phyloP scores from a whole-genome alignment of 805 yeast species.

The Saturnispora zaruensis region DNA sequence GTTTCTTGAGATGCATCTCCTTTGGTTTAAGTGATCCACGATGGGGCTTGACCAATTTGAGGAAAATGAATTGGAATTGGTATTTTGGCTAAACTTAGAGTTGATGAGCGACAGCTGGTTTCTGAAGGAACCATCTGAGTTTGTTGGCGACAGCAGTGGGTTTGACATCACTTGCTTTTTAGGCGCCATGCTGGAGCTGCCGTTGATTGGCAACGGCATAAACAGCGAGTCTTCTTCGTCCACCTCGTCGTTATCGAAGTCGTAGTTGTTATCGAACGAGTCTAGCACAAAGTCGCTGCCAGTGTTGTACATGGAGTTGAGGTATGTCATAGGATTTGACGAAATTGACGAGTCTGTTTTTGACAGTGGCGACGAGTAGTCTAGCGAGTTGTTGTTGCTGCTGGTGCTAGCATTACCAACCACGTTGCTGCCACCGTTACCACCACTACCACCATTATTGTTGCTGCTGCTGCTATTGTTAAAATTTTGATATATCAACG shows the following conservation, averaged over 20 bases:
- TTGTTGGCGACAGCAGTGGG: neutral
- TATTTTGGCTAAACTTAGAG: neutral
- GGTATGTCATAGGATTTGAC: neutral
- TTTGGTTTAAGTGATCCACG: neutral
- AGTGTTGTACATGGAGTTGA: neutral
- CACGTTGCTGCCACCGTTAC: no score
- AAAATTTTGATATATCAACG: neutral
- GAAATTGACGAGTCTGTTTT: neutral
- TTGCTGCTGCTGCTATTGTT: constrained; percentile 1
- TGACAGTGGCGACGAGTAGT: neutral
- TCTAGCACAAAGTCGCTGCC: neutral
- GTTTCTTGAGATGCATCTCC: neutral
- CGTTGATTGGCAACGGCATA: neutral
- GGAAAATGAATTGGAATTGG: neutral
- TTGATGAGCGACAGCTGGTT: neutral
- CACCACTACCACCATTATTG: neutral
- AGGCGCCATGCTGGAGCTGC: neutral
- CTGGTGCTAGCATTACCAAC: neutral
- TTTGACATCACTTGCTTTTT: neutral
- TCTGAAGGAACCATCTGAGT: neutral
- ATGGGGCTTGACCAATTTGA: neutral
- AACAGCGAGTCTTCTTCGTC: neutral
- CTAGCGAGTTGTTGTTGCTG: constrained; percentile 1
- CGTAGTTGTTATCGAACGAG: neutral
- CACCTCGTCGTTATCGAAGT: neutral